Percentiles rank a stretch among this genome's conserved stretches.
phyloP scores from a whole-genome alignment of 305 asterid genomes.

The Andrographis paniculata region DNA sequence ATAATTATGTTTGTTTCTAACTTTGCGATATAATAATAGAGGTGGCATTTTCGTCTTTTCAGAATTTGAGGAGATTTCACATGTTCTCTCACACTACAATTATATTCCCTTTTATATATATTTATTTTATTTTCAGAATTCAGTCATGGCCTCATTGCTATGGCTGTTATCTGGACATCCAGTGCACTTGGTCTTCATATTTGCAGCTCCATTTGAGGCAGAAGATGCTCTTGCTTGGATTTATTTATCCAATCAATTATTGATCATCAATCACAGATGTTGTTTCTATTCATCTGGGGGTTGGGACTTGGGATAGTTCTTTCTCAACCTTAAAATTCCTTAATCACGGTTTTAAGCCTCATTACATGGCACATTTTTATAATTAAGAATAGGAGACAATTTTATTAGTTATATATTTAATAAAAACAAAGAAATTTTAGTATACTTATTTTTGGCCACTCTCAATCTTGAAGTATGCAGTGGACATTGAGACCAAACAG shows the following conservation, averaged over 20 bases:
- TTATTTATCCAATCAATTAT: background rate
- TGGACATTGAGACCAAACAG: no score
- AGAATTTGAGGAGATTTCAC: background rate
- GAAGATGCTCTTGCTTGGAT: background rate
- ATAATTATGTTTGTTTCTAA: constrained; percentile 2
- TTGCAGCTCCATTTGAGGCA: constrained; percentile 2
- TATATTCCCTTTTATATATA: background rate
- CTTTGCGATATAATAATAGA: constrained; percentile 1
- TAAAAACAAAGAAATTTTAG: no score
- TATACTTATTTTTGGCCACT: no score
- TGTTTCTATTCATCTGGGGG: no score
- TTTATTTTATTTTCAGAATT: background rate
- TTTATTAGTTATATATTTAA: no score
- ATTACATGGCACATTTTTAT: no score
- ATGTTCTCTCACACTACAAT: background rate
- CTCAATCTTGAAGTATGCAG: no score
- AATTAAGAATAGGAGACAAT: no score
- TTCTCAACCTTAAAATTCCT: no score
- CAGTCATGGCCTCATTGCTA: no score
- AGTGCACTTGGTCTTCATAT: constrained; percentile 9
- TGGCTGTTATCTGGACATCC: background rate
- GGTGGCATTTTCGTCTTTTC: constrained; percentile 16
- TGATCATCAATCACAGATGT: no score
- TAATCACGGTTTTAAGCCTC: background rate
- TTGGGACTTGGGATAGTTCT: no score